Percentiles rank a stretch among this genome's conserved stretches.
Evolutionary conservation across 1,284 basidiomycete genomes (phyloP).

Genomic region (Pascua sp.): DNA sequence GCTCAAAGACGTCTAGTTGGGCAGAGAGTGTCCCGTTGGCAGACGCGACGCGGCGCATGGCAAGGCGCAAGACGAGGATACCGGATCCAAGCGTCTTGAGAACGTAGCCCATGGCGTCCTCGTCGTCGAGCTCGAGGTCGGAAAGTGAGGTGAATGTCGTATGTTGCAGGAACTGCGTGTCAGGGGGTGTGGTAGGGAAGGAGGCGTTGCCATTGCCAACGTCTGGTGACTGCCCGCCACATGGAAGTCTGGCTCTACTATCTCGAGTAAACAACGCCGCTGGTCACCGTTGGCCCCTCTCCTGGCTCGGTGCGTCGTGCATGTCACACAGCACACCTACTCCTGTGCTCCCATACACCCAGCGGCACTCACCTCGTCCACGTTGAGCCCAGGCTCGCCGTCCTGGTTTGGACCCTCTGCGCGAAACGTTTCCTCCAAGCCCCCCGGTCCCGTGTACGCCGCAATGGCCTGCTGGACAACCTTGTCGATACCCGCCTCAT

Average conservation of each 20-base stretch:
- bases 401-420: conserved; percentile 1
- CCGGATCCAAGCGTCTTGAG: conserved; percentile 13
- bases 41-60: neutral
- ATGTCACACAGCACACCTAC: too few species aligned
- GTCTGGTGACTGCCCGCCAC: too few species aligned
- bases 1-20: conserved; percentile 4
- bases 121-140: conserved; percentile 9
- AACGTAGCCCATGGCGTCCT: conserved; percentile 15
- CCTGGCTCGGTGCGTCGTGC: too few species aligned
- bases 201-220: too few species aligned
- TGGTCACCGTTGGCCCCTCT: too few species aligned
- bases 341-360: too few species aligned
- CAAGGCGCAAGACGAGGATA: conserved; percentile 6
- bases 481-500: conserved; percentile 1
- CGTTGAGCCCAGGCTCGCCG: conserved; percentile 1
- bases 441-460: neutral
- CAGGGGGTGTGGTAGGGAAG: neutral
- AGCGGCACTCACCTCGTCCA: conserved; percentile 3
- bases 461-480: conserved; percentile 2
- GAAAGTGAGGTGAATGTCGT: neutral
- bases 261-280: too few species aligned
- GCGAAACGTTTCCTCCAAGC: neutral
- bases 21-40: neutral
- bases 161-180: conserved; percentile 6
- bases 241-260: too few species aligned